Conservation (phyloP, 139 green algal species). For the Nannochloris sp. region DNA sequence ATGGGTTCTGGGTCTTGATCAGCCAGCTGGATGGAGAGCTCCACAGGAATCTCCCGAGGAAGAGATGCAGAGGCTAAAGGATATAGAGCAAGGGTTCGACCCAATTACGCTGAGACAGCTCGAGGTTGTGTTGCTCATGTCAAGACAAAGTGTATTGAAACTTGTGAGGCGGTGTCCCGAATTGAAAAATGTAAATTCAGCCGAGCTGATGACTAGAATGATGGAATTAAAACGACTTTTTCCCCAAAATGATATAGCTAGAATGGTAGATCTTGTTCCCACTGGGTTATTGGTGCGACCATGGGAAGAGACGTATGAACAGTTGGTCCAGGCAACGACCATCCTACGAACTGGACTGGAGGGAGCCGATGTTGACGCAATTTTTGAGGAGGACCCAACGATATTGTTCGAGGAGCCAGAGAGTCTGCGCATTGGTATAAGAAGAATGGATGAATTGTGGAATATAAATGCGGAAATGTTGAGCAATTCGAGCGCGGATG, state of each 20-base stretch:
- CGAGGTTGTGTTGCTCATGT: background rate
- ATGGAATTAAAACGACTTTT: conserved; percentile 14
- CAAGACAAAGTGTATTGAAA: background rate
- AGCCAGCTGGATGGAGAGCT: background rate
- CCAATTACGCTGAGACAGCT: background rate
- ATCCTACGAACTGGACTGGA: conserved; percentile 7
- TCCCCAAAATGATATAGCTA: conserved; percentile 16
- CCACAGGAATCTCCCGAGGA: background rate
- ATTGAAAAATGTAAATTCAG: background rate
- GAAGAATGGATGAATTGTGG: conserved; percentile 21
- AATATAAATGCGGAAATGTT: conserved; percentile 17
- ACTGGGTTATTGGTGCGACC: conserved; percentile 11
- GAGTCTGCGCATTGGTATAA: conserved; percentile 9
- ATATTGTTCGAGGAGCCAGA: conserved; percentile 21
- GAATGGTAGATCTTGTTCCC: conserved; percentile 25
- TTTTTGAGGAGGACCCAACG: conserved; percentile 23
- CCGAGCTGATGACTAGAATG: conserved; percentile 19
- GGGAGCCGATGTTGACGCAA: conserved; percentile 17
- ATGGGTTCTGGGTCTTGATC: conserved; percentile 7
- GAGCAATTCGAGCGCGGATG: conserved; percentile 11
- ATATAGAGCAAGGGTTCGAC: conserved; percentile 3
- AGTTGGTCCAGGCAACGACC: background rate
- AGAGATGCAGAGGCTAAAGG: background rate
- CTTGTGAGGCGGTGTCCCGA: background rate
- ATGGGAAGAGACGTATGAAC: conserved; percentile 1